A percentile compares a stretch with the other conserved stretches of the same genome.
phyloP scores from a whole-genome alignment of 306 rosid species.

The Inga leiocalycina region DNA sequence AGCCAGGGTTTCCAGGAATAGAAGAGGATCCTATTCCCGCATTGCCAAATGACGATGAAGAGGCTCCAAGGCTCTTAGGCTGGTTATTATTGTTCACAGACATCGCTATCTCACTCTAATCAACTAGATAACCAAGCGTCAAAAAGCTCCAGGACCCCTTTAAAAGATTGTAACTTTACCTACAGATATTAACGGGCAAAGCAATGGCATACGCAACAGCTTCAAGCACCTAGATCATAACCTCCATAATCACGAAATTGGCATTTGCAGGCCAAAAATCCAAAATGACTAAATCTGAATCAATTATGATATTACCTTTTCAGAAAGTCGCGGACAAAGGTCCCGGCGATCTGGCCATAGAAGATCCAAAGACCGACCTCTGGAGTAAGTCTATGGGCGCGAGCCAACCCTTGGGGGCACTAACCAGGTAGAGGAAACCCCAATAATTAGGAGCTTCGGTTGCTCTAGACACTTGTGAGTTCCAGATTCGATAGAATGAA shows the following conservation, averaged over 20 bases:
- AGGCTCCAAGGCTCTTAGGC: constrained; percentile 76
- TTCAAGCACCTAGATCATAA: constrained; percentile 17
- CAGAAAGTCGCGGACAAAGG: neutral
- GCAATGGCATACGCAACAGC: constrained; percentile 26
- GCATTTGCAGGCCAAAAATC: neutral
- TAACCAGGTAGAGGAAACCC: constrained; percentile 4
- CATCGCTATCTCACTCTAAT: constrained; percentile 61
- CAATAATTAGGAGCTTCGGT: constrained; percentile 1
- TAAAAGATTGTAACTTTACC: constrained; percentile 37
- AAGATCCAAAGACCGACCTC: constrained; percentile 5
- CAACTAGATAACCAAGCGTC: constrained; percentile 34
- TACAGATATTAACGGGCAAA: constrained; percentile 26
- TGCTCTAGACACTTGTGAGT: neutral
- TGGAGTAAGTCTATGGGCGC: neutral
- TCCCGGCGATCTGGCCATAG: constrained; percentile 32
- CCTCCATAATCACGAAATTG: neutral
- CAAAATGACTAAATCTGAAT: constrained; percentile 31
- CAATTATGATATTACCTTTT: constrained; percentile 39
- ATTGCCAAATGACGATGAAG: constrained; percentile 84
- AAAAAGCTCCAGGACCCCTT: constrained; percentile 33
- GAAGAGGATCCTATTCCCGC: constrained; percentile 63
- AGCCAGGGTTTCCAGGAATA: constrained; percentile 62
- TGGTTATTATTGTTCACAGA: constrained; percentile 85
- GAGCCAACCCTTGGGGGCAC: neutral
- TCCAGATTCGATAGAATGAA: neutral